Conservation (phyloP, 2,329 filamentous ascomycete genomes). For the Xylaria sp. region DNA sequence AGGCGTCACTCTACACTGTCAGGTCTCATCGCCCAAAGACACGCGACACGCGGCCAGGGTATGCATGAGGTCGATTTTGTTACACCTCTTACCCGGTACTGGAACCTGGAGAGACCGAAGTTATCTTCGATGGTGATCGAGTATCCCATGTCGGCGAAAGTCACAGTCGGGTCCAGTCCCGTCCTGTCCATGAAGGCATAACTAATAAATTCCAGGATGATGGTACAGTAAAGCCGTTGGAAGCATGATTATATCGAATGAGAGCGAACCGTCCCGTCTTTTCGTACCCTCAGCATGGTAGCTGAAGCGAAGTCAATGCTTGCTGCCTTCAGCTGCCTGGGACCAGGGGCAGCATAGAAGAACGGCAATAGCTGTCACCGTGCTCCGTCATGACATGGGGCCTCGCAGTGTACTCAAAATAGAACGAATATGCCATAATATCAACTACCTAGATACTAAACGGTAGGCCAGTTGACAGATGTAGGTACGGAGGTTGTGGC, state of each 20-base stretch:
- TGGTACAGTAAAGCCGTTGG: too few relatives aligned
- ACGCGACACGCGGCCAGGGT: background rate
- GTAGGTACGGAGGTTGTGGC: background rate
- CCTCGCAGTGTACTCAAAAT: background rate
- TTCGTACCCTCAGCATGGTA: too few relatives aligned
- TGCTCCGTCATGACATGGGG: background rate
- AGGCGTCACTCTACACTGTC: background rate
- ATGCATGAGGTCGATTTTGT: background rate
- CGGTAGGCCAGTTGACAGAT: background rate
- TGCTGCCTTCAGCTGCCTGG: background rate
- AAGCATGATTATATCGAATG: too few relatives aligned
- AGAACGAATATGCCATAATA: background rate
- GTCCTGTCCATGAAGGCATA: background rate
- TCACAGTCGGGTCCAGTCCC: background rate
- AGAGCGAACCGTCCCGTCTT: too few relatives aligned
- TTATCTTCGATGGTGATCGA: background rate
- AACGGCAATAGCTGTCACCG: background rate
- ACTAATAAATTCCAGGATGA: background rate
- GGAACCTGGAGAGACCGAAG: background rate
- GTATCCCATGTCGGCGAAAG: too few relatives aligned
- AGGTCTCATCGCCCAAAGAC: background rate
- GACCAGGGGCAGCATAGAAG: background rate
- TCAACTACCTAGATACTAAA: background rate
- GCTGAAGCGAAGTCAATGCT: too few relatives aligned
- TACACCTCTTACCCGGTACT: background rate